Conservation (phyloP, 1,139 yeast genomes). For the Yamadazyma sp. region DNA sequence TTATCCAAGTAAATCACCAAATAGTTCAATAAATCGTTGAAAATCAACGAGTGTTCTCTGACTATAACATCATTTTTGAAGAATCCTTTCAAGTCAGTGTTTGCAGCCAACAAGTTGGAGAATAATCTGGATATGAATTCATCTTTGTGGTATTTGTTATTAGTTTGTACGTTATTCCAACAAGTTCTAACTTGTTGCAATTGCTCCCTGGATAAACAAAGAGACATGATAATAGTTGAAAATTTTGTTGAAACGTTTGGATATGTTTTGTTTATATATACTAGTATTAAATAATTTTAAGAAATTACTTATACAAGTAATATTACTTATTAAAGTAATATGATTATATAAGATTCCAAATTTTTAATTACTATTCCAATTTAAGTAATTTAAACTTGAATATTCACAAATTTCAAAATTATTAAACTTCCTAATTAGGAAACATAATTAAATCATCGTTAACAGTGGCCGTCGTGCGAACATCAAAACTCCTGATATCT, state of each 20-base stretch:
- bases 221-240: slow-evolving; percentile 9
- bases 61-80: slow-evolving; percentile 27
- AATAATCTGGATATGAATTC: slow-evolving; percentile 31
- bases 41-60: slow-evolving; percentile 31
- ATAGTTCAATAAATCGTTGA: slow-evolving; percentile 39
- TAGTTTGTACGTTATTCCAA: slow-evolving; percentile 32
- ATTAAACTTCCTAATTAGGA: slow-evolving; percentile 6
- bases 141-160: slow-evolving; percentile 30
- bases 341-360: too few species aligned
- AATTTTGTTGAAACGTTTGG: neutral
- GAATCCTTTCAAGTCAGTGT: slow-evolving; percentile 25
- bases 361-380: slow-evolving; percentile 10
- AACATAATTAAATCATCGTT: slow-evolving; percentile 5
- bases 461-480: too few species aligned
- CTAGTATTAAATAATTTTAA: neutral
- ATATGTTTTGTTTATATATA: slow-evolving; percentile 3
- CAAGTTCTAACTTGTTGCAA: slow-evolving; percentile 25
- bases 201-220: slow-evolving; percentile 14
- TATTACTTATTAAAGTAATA: slow-evolving; percentile 11
- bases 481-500: neutral
- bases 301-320: slow-evolving; percentile 12
- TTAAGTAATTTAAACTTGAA: slow-evolving; percentile 7
- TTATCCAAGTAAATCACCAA: slow-evolving; percentile 34
- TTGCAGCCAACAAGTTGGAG: slow-evolving; percentile 34
- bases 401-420: neutral